Base-by-base conservation (phyloP, 495 filamentous ascomycete species). In the Aspergillus haitiensis region DNA sequence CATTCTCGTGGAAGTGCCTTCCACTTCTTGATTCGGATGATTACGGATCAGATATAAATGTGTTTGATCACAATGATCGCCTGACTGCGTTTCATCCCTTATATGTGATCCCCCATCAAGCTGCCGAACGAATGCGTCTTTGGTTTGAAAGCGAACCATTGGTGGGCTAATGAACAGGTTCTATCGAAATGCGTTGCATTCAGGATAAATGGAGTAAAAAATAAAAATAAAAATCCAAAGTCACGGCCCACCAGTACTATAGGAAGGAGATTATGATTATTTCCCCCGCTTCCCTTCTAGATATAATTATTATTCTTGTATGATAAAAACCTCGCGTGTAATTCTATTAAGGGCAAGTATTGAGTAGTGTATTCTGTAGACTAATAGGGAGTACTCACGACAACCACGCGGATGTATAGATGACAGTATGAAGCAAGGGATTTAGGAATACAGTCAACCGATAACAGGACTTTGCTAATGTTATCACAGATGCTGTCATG, bases 81-180 rank as follows among this genome's bases (percentile, higher is more conserved):
- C 60, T 82, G 12, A 72, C 73, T 59, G 51, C 79, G 76, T 78
- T 91, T 33, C 91, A 98, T 72, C 94, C 94, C 9, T 78, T 97
- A 21, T 97, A 87, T 77, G 87, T 91, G 55, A 86, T 97, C 53
- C 91, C 92, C 12, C 85, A 86, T 73, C 78, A 82, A 63, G 80
- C 78, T 35, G 87, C 86, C 52, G 82, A 87, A 65, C 74, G 73
- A 11, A 86, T 87, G 63, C 82, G 81, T 72, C 67, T 65, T 57
- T 89, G 87, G 75, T 94, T 85, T 68, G 75, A 81, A 62, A 67
- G 75, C 56, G 45, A 61, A 31, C 65, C 72, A 9, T 45, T 74
- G 45, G 45, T 55, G 33, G 16, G 35, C 40, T 70, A 42, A 33
- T 3, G 21, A 27, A 27, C 21, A 27, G 21, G 21, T 27, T 27